Percentiles rank a stretch among this genome's conserved stretches.
Conservation (phyloP, 106 monocot genomes). For the Hemerocallis citrina region DNA sequence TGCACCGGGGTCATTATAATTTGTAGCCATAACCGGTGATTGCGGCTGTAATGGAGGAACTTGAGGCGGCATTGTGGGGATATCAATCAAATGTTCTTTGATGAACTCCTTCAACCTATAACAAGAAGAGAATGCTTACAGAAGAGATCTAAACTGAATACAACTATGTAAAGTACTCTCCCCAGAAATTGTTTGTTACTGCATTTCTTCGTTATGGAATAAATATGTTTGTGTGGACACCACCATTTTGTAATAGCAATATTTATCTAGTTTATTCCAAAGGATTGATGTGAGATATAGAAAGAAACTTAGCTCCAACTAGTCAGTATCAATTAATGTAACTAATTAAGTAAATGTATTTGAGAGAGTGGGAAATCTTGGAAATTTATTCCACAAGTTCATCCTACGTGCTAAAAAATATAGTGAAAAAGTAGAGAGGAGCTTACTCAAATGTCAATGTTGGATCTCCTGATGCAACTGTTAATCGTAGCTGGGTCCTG, state of each 20-base stretch:
- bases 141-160: background rate
- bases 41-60: constrained; percentile 5
- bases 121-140: background rate
- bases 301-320: too few relatives aligned
- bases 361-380: too few relatives aligned
- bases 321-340: too few relatives aligned
- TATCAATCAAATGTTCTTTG: constrained; percentile 77
- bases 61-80: constrained; percentile 33
- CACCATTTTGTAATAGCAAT: background rate
- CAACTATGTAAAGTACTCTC: background rate
- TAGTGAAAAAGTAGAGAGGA: background rate
- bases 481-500: constrained; percentile 90
- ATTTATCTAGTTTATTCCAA: background rate
- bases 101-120: constrained; percentile 91
- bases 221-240: background rate
- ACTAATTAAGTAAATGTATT: too few relatives aligned
- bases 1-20: constrained; percentile 70
- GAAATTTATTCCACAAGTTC: background rate
- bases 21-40: constrained; percentile 18
- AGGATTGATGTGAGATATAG: background rate
- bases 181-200: background rate
- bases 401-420: background rate
- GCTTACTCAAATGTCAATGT: constrained; percentile 86
- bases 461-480: constrained; percentile 77
- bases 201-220: background rate